Percentiles rank a stretch among this genome's conserved stretches.
These are phyloP conservation scores for Backusella mclennaniae DNA, from an alignment of 192 early-diverging fungal genomes.

Conservation along the genomic window DNA sequence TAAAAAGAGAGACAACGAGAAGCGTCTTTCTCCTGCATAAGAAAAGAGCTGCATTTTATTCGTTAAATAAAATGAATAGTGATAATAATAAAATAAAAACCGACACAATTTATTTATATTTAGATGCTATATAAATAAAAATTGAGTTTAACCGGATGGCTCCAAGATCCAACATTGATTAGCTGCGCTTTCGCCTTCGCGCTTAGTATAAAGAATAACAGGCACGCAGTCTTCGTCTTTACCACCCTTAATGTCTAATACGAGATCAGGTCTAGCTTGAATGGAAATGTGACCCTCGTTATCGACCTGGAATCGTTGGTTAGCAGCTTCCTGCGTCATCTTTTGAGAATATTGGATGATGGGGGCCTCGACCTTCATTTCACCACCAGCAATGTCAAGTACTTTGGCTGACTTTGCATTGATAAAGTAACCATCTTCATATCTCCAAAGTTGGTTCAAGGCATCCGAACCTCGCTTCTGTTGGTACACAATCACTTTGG, in stretches of 20 bases:
- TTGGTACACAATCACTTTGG: constrained; percentile 19
- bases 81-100: background rate
- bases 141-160: background rate
- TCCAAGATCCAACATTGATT: constrained; percentile 26
- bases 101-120: background rate
- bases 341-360: constrained; percentile 25
- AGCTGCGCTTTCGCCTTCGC: constrained; percentile 17
- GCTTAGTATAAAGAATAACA: constrained; percentile 18
- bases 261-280: constrained; percentile 16
- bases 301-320: constrained; percentile 24
- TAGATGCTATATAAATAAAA: background rate
- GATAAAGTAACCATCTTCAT: constrained; percentile 16
- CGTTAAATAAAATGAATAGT: background rate
- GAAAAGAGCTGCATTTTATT: background rate
- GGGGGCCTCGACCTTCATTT: background rate
- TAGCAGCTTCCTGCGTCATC: constrained; percentile 13
- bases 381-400: constrained; percentile 23
- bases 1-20: background rate
- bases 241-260: constrained; percentile 21
- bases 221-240: constrained; percentile 10
- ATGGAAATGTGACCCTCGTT: constrained; percentile 22
- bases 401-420: constrained; percentile 26
- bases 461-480: constrained; percentile 10
- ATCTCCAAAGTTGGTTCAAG: constrained; percentile 20
- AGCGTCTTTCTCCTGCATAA: background rate